phyloP scores from a whole-genome alignment of 768 basidiomycete genomes.

The Termitomyces sp. region DNA sequence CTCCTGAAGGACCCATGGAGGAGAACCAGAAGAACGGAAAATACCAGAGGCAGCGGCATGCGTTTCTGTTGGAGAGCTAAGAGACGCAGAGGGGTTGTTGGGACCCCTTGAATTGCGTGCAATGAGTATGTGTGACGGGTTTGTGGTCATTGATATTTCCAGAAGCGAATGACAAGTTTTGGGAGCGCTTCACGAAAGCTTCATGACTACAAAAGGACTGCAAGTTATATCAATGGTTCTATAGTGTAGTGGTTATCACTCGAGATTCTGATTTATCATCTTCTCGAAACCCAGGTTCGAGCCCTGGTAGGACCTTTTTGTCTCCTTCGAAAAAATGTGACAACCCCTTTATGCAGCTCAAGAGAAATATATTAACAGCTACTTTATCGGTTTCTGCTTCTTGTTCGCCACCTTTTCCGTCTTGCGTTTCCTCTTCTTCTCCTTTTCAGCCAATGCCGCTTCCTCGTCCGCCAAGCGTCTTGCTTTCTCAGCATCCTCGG shows the following conservation, averaged over 20 bases:
- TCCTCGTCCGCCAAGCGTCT: slow-evolving; percentile 21
- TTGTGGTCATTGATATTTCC: slow-evolving; percentile 46
- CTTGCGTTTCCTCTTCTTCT: slow-evolving; percentile 17
- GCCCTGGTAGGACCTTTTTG: slow-evolving; percentile 35
- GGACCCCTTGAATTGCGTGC: slow-evolving; percentile 78
- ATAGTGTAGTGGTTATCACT: slow-evolving; percentile 24
- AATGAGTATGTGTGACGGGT: slow-evolving; percentile 85
- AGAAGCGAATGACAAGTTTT: background rate
- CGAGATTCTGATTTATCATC: slow-evolving; percentile 26
- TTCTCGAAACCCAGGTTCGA: slow-evolving; percentile 45
- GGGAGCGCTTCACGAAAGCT: no score
- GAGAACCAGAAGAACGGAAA: slow-evolving; percentile 76
- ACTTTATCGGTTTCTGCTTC: slow-evolving; percentile 14
- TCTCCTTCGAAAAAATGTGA: no score
- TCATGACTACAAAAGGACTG: no score
- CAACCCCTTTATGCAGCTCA: background rate
- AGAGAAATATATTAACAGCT: background rate
- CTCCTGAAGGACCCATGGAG: slow-evolving; percentile 77
- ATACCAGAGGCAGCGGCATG: slow-evolving; percentile 84
- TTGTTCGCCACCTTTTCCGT: slow-evolving; percentile 5
- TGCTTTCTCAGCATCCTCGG: slow-evolving; percentile 19
- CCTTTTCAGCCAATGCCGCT: slow-evolving; percentile 16
- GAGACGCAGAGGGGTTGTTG: slow-evolving; percentile 71
- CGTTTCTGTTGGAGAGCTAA: slow-evolving; percentile 83
- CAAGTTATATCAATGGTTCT: slow-evolving; percentile 20